A percentile compares a stretch with the other conserved stretches of the same genome.
phyloP scores from a whole-genome alignment of 179 eudicot genomes.

The Spergularia azorica region DNA sequence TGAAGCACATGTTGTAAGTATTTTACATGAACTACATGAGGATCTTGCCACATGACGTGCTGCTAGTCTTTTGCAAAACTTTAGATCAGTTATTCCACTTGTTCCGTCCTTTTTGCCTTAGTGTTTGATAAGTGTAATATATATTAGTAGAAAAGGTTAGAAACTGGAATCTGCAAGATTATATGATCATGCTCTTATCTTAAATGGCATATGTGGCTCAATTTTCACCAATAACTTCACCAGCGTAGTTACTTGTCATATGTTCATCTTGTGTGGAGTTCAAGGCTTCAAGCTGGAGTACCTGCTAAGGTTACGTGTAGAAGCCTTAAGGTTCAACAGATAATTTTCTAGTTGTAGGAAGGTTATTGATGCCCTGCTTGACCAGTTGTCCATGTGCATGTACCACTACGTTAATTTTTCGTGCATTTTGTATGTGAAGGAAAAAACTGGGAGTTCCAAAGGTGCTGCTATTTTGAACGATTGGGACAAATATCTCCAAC shows the following conservation, averaged over 20 bases:
- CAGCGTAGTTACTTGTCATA: not conserved
- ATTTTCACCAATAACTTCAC: not conserved
- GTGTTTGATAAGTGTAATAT: not conserved
- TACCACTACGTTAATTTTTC: conserved; percentile 3
- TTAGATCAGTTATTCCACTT: not conserved
- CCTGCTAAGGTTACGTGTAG: not conserved
- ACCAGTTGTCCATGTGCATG: not conserved
- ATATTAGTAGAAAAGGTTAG: not conserved
- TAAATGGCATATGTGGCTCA: not conserved
- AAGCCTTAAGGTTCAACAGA: not conserved
- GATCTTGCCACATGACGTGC: not conserved
- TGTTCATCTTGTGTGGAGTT: not conserved
- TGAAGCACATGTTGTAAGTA: conserved; percentile 96
- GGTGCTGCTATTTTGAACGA: conserved; percentile 82
- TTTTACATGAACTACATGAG: conserved; percentile 7
- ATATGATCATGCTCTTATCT: not conserved
- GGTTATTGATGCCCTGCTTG: not conserved
- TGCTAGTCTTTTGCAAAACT: not conserved
- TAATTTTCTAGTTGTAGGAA: no score
- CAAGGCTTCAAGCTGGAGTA: not conserved
- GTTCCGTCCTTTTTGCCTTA: not conserved
- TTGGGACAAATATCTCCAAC: conserved; percentile 87
- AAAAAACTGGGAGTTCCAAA: conserved; percentile 92
- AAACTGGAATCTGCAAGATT: no score
- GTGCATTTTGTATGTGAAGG: conserved; percentile 42